These are phyloP conservation scores for Gracilariopsis chorda DNA, from an alignment of 23 red algal species.

Conservation along the genomic window DNA sequence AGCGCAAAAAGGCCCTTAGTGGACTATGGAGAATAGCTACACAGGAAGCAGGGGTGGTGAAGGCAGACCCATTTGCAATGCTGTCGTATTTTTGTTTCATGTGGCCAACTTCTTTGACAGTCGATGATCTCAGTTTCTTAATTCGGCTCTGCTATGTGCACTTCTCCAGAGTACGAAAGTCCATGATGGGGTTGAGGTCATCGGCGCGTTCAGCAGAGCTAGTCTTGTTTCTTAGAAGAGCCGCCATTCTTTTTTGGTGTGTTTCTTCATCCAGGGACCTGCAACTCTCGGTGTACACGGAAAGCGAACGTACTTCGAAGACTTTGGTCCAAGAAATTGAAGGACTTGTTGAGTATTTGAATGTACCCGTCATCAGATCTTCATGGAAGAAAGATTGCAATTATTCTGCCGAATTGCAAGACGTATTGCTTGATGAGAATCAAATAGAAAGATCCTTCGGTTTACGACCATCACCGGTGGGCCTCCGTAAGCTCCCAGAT, in stretches of 20 bases:
- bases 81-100: neutral
- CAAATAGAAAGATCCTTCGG: neutral
- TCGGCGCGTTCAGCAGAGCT: neutral
- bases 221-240: neutral
- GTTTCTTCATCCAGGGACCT: neutral
- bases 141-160: neutral
- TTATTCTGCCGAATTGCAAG: neutral
- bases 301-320: neutral
- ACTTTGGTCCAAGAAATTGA: neutral
- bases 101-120: neutral
- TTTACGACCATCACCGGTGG: constrained; percentile 10
- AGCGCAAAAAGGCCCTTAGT: neutral
- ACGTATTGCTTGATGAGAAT: neutral
- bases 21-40: constrained; percentile 5
- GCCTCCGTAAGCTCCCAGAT: constrained; percentile 34
- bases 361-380: neutral
- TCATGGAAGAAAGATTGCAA: neutral
- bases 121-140: neutral
- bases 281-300: neutral
- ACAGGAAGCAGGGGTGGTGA: neutral
- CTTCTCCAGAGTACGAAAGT: neutral
- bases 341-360: neutral
- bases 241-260: neutral
- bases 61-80: neutral
- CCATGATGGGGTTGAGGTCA: neutral